phyloP scores from a whole-genome alignment of 148 eudicot species.

The Fallopia convolvulus region DNA sequence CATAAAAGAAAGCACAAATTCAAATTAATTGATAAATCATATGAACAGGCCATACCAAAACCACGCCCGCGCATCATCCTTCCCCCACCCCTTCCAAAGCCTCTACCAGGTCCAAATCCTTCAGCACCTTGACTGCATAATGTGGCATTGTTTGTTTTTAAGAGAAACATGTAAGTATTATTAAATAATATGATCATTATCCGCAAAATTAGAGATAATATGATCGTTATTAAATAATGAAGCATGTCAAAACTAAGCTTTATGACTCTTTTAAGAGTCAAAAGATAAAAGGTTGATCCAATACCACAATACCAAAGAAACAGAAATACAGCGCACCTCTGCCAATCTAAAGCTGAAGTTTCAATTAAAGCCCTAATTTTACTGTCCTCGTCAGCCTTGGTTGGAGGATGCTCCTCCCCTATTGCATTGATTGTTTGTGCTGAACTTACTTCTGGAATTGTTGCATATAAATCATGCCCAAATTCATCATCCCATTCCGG shows the following conservation, averaged over 20 bases:
- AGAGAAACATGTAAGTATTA: too few species aligned
- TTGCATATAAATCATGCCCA: conserved; percentile 78
- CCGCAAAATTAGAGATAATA: too few species aligned
- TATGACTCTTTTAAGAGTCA: background rate
- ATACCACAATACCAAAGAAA: background rate
- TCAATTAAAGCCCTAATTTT: conserved; percentile 71
- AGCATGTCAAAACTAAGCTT: background rate
- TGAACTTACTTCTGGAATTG: conserved; percentile 48
- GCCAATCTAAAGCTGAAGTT: conserved; percentile 75
- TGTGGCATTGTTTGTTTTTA: background rate
- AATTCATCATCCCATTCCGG: conserved; percentile 87
- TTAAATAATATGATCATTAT: too few species aligned
- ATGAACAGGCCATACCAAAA: conserved; percentile 39
- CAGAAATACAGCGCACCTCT: conserved; percentile 35
- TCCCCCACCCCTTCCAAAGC: conserved; percentile 60
- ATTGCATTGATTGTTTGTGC: conserved; percentile 39
- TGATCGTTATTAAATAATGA: background rate
- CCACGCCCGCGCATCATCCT: conserved; percentile 67
- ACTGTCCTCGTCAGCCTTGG: conserved; percentile 76
- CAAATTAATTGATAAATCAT: background rate
- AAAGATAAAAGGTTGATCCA: background rate
- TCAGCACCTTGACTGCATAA: conserved; percentile 51
- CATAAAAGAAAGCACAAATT: background rate
- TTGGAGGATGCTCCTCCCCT: conserved; percentile 54
- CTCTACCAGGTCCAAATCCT: conserved; percentile 70